Base-by-base conservation (phyloP, 2,329 filamentous ascomycete genomes). In the Aspergillus tamarii region DNA sequence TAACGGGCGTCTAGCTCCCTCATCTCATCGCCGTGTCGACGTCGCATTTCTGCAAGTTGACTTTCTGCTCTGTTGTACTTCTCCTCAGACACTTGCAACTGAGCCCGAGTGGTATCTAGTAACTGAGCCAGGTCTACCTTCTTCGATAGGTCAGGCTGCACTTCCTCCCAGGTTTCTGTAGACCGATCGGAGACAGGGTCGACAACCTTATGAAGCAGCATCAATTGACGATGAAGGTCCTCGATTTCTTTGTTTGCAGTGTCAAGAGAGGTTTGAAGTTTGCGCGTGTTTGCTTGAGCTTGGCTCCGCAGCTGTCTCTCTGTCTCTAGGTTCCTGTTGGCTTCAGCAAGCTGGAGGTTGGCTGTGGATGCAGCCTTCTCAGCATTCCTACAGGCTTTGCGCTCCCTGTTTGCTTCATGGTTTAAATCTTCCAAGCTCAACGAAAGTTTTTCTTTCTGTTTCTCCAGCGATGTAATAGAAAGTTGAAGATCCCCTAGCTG, bases 381-480 rank as follows among this genome's bases (percentile, higher is more conserved):
- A 4, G 94, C 94, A 74, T 91, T 95, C 64, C 94, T 89, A 73
- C 90, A 95, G 23, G 89, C 88, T 81, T 97, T 96, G 73, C 94
- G 92, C 78, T 97, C 94, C 34, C 93, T 87, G 57, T 91, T 91
- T 60, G 97, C 86, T 77, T 98, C 93, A 71, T 98, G 94, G 70
- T 93, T 96, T 41, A 97, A 83, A 76, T 99, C 94, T 76, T 99
- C 94, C 10, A 98, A 80, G 72, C 87, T 93, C 48, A 98, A 85
- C 58, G 93, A 88, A 32, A 98, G 84, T 78, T 97, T 97, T 79
- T 98, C 94, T 59, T 95, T 91, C 77, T 95, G 93, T 83, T 98
- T 98, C 76, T 97, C 93, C 9, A 97, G 81, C 1, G 92, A 91
- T 0, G 91, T 91, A 67, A 96, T 88, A 6, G 88, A 88, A 28